A percentile compares a stretch with the other conserved stretches of the same genome.
phyloP scores from a whole-genome alignment of 2,329 filamentous ascomycete species.

The Triangularia setosa region DNA sequence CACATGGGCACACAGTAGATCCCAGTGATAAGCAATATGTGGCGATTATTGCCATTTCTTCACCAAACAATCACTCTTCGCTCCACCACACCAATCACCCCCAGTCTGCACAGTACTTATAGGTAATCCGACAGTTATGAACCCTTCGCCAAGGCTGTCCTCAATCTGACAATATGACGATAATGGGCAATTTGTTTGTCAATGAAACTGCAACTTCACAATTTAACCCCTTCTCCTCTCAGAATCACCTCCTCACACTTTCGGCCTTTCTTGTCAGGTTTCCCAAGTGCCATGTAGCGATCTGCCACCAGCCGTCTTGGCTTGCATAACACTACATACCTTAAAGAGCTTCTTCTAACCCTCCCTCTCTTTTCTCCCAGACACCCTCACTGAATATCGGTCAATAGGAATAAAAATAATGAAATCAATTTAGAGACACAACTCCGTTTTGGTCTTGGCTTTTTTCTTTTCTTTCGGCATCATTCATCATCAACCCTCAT shows the following conservation, averaged over 20 bases:
- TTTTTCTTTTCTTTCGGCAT: neutral
- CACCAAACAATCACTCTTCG: neutral
- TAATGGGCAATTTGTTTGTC: neutral
- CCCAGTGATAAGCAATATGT: constrained; percentile 1
- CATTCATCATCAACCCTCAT: neutral
- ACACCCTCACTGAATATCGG: neutral
- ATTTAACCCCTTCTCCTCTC: neutral
- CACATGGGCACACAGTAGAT: neutral
- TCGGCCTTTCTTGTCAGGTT: neutral
- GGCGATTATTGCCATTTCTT: neutral
- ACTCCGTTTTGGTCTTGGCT: constrained; percentile 3
- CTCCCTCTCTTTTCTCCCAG: neutral
- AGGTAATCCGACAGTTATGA: neutral
- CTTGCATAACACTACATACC: constrained; percentile 13
- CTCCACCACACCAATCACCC: neutral
- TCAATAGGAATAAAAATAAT: neutral
- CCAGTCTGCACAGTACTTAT: neutral
- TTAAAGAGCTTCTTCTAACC: neutral
- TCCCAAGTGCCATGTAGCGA: constrained; percentile 3
- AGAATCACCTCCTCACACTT: neutral
- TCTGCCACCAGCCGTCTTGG: constrained; percentile 19
- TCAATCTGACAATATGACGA: neutral
- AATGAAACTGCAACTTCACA: neutral
- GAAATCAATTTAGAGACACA: constrained; percentile 1
- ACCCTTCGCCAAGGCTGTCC: neutral